Evolutionary conservation across 148 eudicot species (phyloP).

Genomic region (Heliosperma pusillum): DNA sequence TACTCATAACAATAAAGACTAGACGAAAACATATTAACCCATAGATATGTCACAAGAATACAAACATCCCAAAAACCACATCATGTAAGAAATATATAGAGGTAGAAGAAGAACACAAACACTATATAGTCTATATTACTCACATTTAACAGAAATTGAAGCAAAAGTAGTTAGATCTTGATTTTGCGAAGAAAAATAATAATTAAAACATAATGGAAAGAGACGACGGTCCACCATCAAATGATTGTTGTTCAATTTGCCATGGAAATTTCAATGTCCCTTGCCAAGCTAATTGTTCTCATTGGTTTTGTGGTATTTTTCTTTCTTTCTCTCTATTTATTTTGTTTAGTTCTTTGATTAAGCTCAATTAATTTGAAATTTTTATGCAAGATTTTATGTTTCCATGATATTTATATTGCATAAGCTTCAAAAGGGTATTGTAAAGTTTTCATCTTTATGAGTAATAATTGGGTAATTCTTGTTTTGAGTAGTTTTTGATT

Average conservation of each 20-base stretch:
- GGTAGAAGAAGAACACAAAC: no score
- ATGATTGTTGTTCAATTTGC: conserved; percentile 84
- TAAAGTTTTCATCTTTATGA: not conserved
- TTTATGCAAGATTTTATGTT: conserved; percentile 2
- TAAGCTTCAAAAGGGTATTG: not conserved
- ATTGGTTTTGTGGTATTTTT: conserved; percentile 88
- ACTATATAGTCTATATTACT: no score
- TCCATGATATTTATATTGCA: not conserved
- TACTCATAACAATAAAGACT: no score
- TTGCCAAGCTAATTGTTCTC: conserved; percentile 95
- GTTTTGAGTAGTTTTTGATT: not conserved
- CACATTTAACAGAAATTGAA: no score
- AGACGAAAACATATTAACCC: no score
- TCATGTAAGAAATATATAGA: no score
- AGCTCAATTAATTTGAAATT: not conserved
- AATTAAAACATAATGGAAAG: conserved; percentile 17
- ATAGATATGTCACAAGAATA: no score
- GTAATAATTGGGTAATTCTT: not conserved
- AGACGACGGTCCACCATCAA: conserved; percentile 42
- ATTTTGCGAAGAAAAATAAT: not conserved
- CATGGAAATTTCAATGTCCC: conserved; percentile 62
- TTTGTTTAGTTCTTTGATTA: not conserved
- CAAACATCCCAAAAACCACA: no score
- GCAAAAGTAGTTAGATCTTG: not conserved
- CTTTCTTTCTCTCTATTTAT: not conserved